Base-by-base conservation (phyloP, 2,329 filamentous ascomycete genomes). In the Aspergillus luchuensis region DNA sequence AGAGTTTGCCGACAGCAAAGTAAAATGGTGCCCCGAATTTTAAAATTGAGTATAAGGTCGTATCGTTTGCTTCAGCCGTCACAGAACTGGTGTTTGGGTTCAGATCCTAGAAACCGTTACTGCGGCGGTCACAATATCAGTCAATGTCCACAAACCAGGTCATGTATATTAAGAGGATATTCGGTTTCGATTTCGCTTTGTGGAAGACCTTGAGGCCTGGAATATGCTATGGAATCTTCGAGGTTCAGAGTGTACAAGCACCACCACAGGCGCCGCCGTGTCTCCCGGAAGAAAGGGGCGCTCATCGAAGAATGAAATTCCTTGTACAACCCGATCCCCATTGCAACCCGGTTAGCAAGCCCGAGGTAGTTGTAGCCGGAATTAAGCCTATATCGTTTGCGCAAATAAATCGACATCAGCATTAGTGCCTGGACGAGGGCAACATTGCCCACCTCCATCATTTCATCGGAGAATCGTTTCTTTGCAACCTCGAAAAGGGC, bases 341-440 rank as follows among this genome's bases (percentile, higher is more conserved):
- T 74, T 1, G 78, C 77, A 66, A 79, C 76, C 11, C 75, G 70
- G 4, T 74, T 65, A 1, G 76, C 77, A 6, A 80, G 66, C 0
- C 78, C 78, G 19, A 76, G 67, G 49, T 77, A 78, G 49, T 76
- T 78, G 56, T 76, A 80, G 2, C 77, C 76, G 11, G 70, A 74
- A 57, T 80, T 80, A 1, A 77, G 78, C 58, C 77, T 78, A 57
- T 79, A 75, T 28, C 74, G 67, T 59, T 80, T 80, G 57, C 79
- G 78, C 2, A 78, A 63, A 48, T 77, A 78, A 47, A 79, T 78
- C 11, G 76, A 74, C 58, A 78, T 74, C 45, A 80, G 68, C 7
- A 69, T 69, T 6, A 81, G 68, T 0, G 73, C 72, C 62, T 80
- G 79, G 0, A 80, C 78, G 1, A 79, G 70, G 8, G 71, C 73